These are phyloP conservation scores for Fagus sylvatica DNA, from an alignment of 306 rosid species.

Conservation along the genomic window DNA sequence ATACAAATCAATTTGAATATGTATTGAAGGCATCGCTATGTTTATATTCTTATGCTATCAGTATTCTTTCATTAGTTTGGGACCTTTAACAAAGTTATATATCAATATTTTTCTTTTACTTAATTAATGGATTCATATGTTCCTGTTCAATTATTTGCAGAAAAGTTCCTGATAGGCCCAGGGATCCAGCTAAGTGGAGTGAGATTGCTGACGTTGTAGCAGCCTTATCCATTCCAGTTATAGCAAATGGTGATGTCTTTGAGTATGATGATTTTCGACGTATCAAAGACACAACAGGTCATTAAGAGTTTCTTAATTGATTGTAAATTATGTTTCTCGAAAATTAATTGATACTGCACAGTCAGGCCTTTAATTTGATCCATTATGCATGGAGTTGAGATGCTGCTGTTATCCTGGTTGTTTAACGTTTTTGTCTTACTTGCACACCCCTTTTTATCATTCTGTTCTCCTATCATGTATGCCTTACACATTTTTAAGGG, in stretches of 20 bases:
- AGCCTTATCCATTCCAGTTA: conserved; percentile 82
- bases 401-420: neutral
- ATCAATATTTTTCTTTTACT: conserved; percentile 14
- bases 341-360: conserved; percentile 14
- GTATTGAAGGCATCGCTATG: neutral
- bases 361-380: conserved; percentile 4
- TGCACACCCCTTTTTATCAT: neutral
- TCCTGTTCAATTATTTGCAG: conserved; percentile 48
- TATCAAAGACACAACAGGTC: conserved; percentile 80
- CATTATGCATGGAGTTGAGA: neutral
- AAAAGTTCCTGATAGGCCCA: conserved; percentile 79
- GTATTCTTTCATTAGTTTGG: conserved; percentile 3
- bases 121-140: conserved; percentile 18
- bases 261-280: conserved; percentile 66
- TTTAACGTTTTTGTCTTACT: neutral
- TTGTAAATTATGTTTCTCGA: conserved; percentile 19
- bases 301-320: conserved; percentile 22
- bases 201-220: conserved; percentile 88
- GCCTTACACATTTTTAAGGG: neutral
- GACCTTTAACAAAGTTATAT: neutral
- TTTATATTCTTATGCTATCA: neutral
- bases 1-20: neutral
- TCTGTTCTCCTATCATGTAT: neutral
- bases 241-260: conserved; percentile 85
- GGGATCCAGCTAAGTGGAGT: conserved; percentile 94